Evolutionary conservation across 2,329 filamentous ascomycete species (phyloP), one percentile per base, ranked within the genome.

Genomic region (Emydomyces testavorans): DNA sequence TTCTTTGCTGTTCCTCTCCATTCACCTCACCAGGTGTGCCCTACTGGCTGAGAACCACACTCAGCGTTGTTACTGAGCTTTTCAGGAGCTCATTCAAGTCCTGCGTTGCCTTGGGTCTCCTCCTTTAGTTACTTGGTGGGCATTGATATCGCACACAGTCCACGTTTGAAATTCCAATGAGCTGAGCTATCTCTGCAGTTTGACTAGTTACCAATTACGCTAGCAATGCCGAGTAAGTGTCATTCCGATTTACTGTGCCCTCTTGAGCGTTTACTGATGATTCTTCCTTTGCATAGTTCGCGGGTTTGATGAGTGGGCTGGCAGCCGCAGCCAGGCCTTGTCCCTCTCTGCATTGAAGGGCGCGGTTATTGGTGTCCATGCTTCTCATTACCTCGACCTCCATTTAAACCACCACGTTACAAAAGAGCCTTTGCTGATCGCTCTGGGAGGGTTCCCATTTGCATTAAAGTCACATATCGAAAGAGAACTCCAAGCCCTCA

Each of bases 361-460:
- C 62, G 79, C 79, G 51, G 77, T 82, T 46, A 77, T 95, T 58
- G 89, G 82, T 54, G 80, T 96, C 59, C 89, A 95, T 71, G 92
- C 90, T 48, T 83, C 85, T 46, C 84, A 93, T 66, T 96, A 92
- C 65, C 78, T 98, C 54, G 77, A 83, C 63, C 79, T 81, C 51
- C 77, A 94, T 55, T 79, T 94, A 58, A 79, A 83, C 60, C 77
- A 75, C 49, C 65, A 76, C 36, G 77, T 79, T 23, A 81, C 78
- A 38, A 83, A 85, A 61, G 92, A 98, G 65, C 89, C 90, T 35
- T 80, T 98, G 28, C 77, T 96, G 28, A 80, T 88, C 48, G 92
- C 92, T 18, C 78, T 96, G 40, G 92, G 90, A 42, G 92, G 92
- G 50, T 76, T 90, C 52, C 92, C 90, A 2, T 79, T 85, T 51